Percentiles rank a stretch among this genome's conserved stretches.
These are phyloP conservation scores for Suillus subaureus DNA, from an alignment of 768 basidiomycete species.

Conservation along the genomic window DNA sequence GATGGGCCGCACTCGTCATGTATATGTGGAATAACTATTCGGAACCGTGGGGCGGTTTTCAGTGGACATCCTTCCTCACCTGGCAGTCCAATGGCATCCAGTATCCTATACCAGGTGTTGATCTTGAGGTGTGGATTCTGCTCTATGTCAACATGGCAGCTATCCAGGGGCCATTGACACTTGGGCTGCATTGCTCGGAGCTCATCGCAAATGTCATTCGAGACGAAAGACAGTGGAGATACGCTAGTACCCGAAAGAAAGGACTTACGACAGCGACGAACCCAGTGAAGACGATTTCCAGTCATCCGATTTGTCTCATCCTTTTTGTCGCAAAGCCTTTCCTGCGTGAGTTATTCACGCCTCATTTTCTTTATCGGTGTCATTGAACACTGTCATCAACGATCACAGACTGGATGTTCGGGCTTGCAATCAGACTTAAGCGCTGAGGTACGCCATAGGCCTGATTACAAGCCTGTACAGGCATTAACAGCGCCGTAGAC, in stretches of 20 bases:
- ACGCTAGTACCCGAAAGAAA: conserved; percentile 18
- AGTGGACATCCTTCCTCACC: too few species aligned
- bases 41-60: too few species aligned
- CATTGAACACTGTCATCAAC: neutral
- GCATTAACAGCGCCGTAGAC: too few species aligned
- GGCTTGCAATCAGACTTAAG: conserved; percentile 30
- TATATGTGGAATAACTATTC: conserved; percentile 9
- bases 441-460: too few species aligned
- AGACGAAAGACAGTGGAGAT: conserved; percentile 30
- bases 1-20: conserved; percentile 24
- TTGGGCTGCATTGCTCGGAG: conserved; percentile 33
- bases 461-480: too few species aligned
- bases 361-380: neutral
- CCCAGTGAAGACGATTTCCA: conserved; percentile 26
- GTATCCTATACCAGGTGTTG: conserved; percentile 16
- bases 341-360: conserved; percentile 23
- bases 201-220: conserved; percentile 31
- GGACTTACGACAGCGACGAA: conserved; percentile 19
- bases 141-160: conserved; percentile 19
- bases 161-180: conserved; percentile 32
- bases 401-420: conserved; percentile 34
- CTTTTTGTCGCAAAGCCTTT: conserved; percentile 27
- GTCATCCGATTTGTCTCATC: conserved; percentile 17
- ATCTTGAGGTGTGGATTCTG: conserved; percentile 24
- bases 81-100: too few species aligned